These are phyloP conservation scores for Artemisia tridentata DNA, from an alignment of 129 eudicot species.

Conservation along the genomic window DNA sequence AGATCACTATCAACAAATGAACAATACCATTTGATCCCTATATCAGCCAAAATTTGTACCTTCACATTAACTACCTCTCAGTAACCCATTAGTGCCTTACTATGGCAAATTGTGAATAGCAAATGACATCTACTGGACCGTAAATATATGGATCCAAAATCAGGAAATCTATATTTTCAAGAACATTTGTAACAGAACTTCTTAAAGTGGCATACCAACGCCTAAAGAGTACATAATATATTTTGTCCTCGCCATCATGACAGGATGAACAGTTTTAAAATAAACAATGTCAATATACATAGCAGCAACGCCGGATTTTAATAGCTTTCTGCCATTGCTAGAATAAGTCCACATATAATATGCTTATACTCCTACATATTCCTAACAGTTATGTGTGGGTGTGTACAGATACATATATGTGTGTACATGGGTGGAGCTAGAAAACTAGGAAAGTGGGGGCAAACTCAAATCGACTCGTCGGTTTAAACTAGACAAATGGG, in stretches of 20 bases:
- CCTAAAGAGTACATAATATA: not conserved
- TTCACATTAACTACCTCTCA: slow-evolving; percentile 17
- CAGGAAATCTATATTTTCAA: slow-evolving; percentile 7
- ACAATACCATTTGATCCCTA: not conserved
- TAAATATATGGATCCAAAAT: slow-evolving; percentile 4
- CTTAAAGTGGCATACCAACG: slow-evolving; percentile 9
- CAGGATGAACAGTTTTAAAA: not conserved
- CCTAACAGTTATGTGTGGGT: not conserved
- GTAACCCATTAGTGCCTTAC: not conserved
- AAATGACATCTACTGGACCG: not conserved
- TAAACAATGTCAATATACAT: slow-evolving; percentile 1
- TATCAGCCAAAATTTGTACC: not conserved
- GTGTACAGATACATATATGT: not conserved
- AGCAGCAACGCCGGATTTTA: slow-evolving; percentile 3
- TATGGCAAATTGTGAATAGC: not conserved
- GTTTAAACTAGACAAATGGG: no score
- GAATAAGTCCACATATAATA: not conserved
- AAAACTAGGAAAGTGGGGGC: not conserved
- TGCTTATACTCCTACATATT: not conserved
- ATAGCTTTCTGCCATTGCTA: not conserved
- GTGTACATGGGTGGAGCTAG: not conserved
- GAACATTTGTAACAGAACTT: not conserved
- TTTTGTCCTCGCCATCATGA: not conserved
- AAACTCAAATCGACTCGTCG: no score
- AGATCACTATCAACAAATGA: not conserved